Conservation (phyloP, 345 rosid species). For the Brassica nigra region DNA sequence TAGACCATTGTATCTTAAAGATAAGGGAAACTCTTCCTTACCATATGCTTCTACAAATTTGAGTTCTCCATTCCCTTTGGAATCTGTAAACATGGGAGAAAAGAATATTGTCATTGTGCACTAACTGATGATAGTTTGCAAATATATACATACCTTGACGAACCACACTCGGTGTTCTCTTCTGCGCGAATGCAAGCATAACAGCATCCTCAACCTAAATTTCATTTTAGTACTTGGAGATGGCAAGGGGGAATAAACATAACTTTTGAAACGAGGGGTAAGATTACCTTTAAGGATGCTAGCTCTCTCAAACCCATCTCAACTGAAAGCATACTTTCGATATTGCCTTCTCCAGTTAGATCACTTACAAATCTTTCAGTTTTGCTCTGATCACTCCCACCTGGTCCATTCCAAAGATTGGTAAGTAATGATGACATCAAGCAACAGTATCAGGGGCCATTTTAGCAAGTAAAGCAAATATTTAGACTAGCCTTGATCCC, state of each 20-base stretch:
- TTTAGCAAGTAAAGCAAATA: background rate
- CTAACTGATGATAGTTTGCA: background rate
- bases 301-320: constrained; percentile 96
- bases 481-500: constrained; percentile 60
- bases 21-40: constrained; percentile 38
- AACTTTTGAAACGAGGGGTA: background rate
- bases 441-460: background rate
- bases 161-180: constrained; percentile 60
- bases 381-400: constrained; percentile 58
- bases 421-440: constrained; percentile 3
- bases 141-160: constrained; percentile 48
- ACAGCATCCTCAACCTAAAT: constrained; percentile 90
- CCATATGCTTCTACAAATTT: constrained; percentile 78
- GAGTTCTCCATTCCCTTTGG: constrained; percentile 60
- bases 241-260: background rate
- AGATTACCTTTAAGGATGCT: constrained; percentile 79
- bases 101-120: background rate
- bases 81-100: constrained; percentile 51
- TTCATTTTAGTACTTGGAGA: background rate
- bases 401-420: constrained; percentile 39
- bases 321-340: constrained; percentile 97
- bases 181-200: constrained; percentile 63
- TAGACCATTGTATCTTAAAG: background rate
- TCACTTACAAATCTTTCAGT: constrained; percentile 64
- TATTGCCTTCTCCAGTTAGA: constrained; percentile 94